Evolutionary conservation across 176 grass and related monocot genomes (phyloP).

Genomic region (Ensete glaucum): DNA sequence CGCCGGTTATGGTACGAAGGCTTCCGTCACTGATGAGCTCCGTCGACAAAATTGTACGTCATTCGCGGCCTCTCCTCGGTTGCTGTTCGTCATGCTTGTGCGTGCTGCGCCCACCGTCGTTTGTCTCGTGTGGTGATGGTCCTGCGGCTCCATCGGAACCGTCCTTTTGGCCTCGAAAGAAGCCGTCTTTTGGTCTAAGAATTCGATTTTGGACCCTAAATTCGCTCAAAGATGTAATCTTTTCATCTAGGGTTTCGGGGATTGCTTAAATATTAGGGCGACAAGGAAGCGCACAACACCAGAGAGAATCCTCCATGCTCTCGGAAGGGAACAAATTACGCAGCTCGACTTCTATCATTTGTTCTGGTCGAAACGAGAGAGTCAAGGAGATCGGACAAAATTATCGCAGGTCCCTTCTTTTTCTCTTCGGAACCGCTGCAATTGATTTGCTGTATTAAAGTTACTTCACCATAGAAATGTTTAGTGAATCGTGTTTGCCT

Average conservation of each 20-base stretch:
- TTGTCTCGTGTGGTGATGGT: neutral
- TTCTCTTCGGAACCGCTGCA: constrained; percentile 3
- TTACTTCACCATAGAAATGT: neutral
- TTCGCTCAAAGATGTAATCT: neutral
- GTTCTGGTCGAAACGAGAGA: constrained; percentile 45
- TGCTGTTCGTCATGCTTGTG: neutral
- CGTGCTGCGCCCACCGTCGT: neutral
- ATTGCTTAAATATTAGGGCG: constrained; percentile 29
- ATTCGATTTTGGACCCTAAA: neutral
- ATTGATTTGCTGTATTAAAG: neutral
- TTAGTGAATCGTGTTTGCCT: too few species aligned
- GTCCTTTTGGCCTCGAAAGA: neutral
- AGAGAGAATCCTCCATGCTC: constrained; percentile 51
- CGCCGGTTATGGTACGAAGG: neutral
- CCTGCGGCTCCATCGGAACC: neutral
- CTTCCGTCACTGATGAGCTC: too few species aligned
- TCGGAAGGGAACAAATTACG: constrained; percentile 30
- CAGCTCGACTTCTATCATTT: neutral
- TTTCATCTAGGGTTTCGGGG: neutral
- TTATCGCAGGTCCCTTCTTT: constrained; percentile 48
- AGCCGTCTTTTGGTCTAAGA: neutral
- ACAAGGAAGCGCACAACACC: constrained; percentile 62
- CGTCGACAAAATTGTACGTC: neutral
- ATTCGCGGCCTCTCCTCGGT: neutral
- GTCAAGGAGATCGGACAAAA: constrained; percentile 74